These are phyloP conservation scores for Arthrobotrys musiformis DNA, from an alignment of 2,329 filamentous ascomycete species.

Conservation along the genomic window DNA sequence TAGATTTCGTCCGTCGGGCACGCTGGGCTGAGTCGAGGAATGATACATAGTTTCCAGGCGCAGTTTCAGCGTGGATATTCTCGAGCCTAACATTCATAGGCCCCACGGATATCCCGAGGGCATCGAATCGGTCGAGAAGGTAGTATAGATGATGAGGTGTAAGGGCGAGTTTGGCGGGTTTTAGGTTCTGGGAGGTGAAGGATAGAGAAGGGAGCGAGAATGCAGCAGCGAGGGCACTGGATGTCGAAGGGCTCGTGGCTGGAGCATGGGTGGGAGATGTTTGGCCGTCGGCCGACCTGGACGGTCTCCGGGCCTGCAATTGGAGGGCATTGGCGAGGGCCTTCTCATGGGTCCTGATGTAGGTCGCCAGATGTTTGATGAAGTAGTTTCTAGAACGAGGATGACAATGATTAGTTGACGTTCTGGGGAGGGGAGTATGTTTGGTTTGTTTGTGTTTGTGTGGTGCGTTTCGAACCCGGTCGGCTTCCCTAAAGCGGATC, in stretches of 20 bases:
- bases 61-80: conserved; percentile 87
- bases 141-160: conserved; percentile 98
- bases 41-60: conserved; percentile 92
- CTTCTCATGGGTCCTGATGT: conserved; percentile 97
- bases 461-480: neutral
- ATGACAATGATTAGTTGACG: conserved; percentile 30
- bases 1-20: conserved; percentile 73
- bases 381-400: conserved; percentile 65
- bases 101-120: conserved; percentile 87
- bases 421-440: neutral
- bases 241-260: conserved; percentile 70
- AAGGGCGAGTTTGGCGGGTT: conserved; percentile 88
- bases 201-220: conserved; percentile 85
- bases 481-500: neutral
- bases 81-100: conserved; percentile 96
- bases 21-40: conserved; percentile 70
- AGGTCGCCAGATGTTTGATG: conserved; percentile 93
- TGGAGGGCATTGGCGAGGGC: conserved; percentile 95
- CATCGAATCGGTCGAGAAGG: conserved; percentile 92
- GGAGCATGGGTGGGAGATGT: conserved; percentile 65
- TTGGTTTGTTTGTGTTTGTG: neutral
- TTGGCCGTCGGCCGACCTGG: conserved; percentile 43
- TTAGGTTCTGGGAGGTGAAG: conserved; percentile 85
- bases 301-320: conserved; percentile 67
- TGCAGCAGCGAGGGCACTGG: conserved; percentile 79